These are phyloP conservation scores for Bondarzewia mesenterica DNA, from an alignment of 1,284 basidiomycete species.

Conservation along the genomic window DNA sequence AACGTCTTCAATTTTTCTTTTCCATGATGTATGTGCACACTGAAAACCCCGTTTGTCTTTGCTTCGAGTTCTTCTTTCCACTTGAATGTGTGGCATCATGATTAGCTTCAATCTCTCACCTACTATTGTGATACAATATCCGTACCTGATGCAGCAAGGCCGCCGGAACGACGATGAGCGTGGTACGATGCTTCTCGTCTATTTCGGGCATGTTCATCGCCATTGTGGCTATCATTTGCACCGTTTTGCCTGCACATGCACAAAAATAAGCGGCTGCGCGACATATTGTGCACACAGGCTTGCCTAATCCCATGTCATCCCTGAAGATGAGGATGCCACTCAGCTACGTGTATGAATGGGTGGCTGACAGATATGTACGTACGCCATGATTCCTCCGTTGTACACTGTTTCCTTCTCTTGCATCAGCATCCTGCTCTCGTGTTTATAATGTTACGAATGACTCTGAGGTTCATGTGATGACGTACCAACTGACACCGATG, in stretches of 20 bases:
- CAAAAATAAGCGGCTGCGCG: neutral
- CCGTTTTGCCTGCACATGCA: constrained; percentile 42
- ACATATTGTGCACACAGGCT: constrained; percentile 1
- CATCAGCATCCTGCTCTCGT: constrained; percentile 43
- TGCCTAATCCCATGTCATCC: constrained; percentile 88
- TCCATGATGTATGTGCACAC: constrained; percentile 58
- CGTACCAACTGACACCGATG: constrained; percentile 64
- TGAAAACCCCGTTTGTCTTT: constrained; percentile 59
- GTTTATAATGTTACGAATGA: constrained; percentile 11
- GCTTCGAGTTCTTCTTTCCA: constrained; percentile 64
- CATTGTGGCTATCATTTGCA: constrained; percentile 72
- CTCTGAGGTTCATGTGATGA: neutral
- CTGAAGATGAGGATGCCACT: constrained; percentile 22
- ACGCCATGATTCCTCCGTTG: constrained; percentile 73
- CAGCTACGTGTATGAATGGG: neutral
- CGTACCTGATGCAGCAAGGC: constrained; percentile 56
- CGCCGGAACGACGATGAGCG: constrained; percentile 62
- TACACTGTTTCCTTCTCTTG: constrained; percentile 39
- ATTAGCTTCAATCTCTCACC: neutral
- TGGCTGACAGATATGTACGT: constrained; percentile 18
- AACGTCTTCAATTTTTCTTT: constrained; percentile 49
- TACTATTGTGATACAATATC: neutral
- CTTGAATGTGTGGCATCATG: constrained; percentile 23
- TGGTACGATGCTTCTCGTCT: constrained; percentile 40
- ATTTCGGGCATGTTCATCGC: constrained; percentile 42